Conservation (phyloP, 2,329 filamentous ascomycete species). For the Xylariaceae sp. region DNA sequence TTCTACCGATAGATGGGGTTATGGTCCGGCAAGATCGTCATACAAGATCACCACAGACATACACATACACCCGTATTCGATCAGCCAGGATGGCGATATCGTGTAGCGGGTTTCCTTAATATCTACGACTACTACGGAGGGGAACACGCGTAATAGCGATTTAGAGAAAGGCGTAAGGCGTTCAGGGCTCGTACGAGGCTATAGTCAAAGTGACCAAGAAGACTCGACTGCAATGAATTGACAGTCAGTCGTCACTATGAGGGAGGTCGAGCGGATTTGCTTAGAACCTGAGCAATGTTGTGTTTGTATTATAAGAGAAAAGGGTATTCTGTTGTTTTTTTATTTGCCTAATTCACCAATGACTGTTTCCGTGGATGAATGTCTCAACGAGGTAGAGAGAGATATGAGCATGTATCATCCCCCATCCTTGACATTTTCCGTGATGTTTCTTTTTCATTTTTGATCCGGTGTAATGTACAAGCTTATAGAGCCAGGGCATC, state of each 20-base stretch:
- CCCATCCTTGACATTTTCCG: too few species aligned
- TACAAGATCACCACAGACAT: background rate
- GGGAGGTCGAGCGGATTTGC: background rate
- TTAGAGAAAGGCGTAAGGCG: constrained; percentile 18
- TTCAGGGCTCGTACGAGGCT: constrained; percentile 9
- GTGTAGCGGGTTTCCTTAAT: background rate
- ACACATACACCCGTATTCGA: background rate
- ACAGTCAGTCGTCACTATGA: background rate
- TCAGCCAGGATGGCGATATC: background rate
- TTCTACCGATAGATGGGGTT: constrained; percentile 57
- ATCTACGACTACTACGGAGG: background rate
- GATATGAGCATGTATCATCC: too few species aligned
- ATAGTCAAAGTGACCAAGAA: background rate
- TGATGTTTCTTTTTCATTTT: constrained; percentile 8
- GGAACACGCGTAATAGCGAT: background rate
- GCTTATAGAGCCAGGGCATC: background rate
- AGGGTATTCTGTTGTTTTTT: background rate
- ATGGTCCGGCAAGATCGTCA: background rate
- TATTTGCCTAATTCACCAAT: background rate
- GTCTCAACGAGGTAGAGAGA: background rate
- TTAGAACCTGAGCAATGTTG: background rate
- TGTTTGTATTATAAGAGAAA: constrained; percentile 2
- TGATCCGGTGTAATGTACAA: constrained; percentile 7
- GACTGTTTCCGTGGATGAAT: background rate
- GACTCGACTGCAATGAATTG: too few species aligned